Evolutionary conservation across 352 stramenopile species (phyloP).

Genomic region (Hyaloperonospora arabidopsidis): DNA sequence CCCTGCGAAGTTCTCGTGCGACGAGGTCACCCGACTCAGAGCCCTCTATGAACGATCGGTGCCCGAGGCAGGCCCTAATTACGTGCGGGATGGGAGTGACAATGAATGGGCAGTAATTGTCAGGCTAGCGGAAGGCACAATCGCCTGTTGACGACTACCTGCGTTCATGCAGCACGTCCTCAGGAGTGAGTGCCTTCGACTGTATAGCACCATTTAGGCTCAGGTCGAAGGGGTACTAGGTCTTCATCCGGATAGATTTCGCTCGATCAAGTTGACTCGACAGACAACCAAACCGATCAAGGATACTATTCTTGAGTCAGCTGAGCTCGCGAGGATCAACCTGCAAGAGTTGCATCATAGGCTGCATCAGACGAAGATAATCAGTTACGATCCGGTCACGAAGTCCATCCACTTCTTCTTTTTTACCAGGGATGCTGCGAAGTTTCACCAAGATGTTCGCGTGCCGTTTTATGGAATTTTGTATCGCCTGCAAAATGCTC

Average conservation of each 20-base stretch:
- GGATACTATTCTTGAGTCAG: background rate
- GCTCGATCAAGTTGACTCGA: background rate
- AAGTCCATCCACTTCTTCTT: background rate
- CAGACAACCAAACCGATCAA: background rate
- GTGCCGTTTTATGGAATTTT: background rate
- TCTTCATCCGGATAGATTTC: background rate
- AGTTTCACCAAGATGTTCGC: too few species aligned
- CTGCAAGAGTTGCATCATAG: too few species aligned
- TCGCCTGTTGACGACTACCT: background rate
- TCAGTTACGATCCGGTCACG: background rate
- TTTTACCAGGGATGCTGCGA: too few species aligned
- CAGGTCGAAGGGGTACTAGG: background rate
- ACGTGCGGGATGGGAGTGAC: background rate
- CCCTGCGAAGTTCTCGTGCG: background rate
- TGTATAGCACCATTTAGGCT: background rate
- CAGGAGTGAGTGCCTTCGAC: background rate
- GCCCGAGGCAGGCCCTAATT: background rate
- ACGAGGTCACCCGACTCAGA: background rate
- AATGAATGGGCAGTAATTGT: constrained; percentile 4
- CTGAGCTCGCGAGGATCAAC: too few species aligned
- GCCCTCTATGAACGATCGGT: background rate
- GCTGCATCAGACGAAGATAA: background rate
- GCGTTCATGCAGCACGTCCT: background rate
- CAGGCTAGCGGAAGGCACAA: background rate
- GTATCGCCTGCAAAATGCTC: background rate